phyloP scores from a whole-genome alignment of 2,329 filamentous ascomycete genomes.

The Monilinia fructigena region DNA sequence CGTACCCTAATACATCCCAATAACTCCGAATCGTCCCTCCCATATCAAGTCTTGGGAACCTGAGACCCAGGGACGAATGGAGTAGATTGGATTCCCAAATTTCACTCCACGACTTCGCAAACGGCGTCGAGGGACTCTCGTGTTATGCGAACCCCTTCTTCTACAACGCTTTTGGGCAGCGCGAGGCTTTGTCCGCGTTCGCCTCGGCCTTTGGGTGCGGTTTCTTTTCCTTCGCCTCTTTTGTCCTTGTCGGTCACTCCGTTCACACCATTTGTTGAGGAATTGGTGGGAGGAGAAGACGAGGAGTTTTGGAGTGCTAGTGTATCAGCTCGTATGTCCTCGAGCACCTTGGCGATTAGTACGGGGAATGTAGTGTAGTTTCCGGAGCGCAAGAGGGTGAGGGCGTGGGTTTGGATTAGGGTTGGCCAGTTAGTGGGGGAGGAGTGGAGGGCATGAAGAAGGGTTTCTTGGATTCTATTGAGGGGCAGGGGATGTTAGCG shows the following conservation, averaged over 20 bases:
- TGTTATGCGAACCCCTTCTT: constrained; percentile 60
- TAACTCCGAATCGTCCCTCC: too few relatives aligned
- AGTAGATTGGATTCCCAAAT: too few relatives aligned
- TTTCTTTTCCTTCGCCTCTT: constrained; percentile 10
- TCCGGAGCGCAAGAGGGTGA: constrained; percentile 58
- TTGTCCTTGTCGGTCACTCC: constrained; percentile 20
- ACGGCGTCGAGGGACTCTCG: constrained; percentile 54
- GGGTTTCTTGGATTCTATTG: constrained; percentile 60
- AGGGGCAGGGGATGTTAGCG: constrained; percentile 17
- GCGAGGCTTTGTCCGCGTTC: constrained; percentile 47
- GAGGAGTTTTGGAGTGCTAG: constrained; percentile 29
- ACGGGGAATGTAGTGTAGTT: constrained; percentile 59
- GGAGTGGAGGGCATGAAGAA: constrained; percentile 61
- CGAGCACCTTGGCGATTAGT: constrained; percentile 59
- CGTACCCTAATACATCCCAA: too few relatives aligned
- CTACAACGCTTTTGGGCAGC: constrained; percentile 57
- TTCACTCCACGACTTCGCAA: constrained; percentile 37
- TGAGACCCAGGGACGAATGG: too few relatives aligned
- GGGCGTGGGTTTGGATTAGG: constrained; percentile 57
- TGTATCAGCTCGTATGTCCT: constrained; percentile 50
- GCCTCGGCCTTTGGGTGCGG: constrained; percentile 26
- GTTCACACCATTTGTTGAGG: constrained; percentile 28
- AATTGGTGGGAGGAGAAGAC: background rate
- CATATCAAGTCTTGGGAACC: too few relatives aligned
- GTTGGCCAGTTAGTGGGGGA: constrained; percentile 63